These are phyloP conservation scores for Cercospora zeae-maydis DNA, from an alignment of 2,329 filamentous ascomycete species.

Conservation along the genomic window DNA sequence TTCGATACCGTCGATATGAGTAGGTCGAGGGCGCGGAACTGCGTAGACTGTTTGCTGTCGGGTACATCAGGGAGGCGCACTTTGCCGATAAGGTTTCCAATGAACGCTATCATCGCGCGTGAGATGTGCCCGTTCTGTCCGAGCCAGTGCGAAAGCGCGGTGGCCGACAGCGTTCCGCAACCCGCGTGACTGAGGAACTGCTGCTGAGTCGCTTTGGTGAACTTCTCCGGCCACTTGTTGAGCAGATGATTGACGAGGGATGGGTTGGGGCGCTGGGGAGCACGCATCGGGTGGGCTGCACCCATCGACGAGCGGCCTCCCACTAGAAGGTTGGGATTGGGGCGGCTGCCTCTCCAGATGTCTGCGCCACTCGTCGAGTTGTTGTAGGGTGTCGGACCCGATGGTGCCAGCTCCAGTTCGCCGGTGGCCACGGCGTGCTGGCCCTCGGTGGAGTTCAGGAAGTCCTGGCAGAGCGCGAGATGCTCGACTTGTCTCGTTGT, in stretches of 20 bases:
- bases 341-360: constrained; percentile 46
- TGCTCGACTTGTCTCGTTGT: constrained; percentile 52
- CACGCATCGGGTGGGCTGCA: constrained; percentile 19
- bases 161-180: constrained; percentile 56
- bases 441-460: constrained; percentile 45
- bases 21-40: constrained; percentile 59
- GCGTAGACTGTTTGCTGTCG: constrained; percentile 45
- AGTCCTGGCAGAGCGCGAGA: constrained; percentile 45
- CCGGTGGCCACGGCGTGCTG: constrained; percentile 35
- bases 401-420: constrained; percentile 25
- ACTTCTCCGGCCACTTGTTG: constrained; percentile 45
- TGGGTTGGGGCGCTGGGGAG: constrained; percentile 34
- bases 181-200: constrained; percentile 65
- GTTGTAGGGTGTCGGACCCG: constrained; percentile 10
- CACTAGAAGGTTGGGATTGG: constrained; percentile 49
- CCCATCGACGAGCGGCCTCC: constrained; percentile 28
- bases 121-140: constrained; percentile 69
- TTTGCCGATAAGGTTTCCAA: constrained; percentile 61
- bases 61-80: constrained; percentile 53
- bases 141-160: constrained; percentile 62
- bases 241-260: constrained; percentile 59
- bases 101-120: constrained; percentile 65
- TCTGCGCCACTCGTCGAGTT: constrained; percentile 27
- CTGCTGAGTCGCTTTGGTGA: constrained; percentile 59
- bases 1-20: constrained; percentile 63